Percentiles rank a stretch among this genome's conserved stretches.
Evolutionary conservation across 768 basidiomycete genomes (phyloP).

Genomic region (Lanmaoa pseudosensibilis): DNA sequence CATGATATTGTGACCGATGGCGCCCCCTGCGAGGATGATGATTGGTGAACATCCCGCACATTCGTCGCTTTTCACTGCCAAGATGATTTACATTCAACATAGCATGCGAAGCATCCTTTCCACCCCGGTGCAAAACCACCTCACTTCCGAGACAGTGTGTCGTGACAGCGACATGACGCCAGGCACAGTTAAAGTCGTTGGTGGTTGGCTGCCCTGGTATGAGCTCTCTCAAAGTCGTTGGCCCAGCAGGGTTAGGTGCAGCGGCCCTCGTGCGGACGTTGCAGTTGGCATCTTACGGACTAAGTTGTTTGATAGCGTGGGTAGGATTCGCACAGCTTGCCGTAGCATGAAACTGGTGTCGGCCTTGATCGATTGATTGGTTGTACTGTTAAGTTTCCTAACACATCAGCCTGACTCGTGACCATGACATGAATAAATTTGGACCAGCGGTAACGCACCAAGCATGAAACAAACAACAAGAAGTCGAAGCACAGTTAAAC

Average conservation of each 20-base stretch:
- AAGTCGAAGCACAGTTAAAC: neutral
- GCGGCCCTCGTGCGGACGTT: neutral
- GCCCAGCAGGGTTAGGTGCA: neutral
- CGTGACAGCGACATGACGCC: neutral
- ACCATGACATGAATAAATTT: no score
- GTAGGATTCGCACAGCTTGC: constrained; percentile 13
- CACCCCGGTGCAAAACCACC: neutral
- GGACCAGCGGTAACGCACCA: neutral
- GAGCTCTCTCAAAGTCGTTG: neutral
- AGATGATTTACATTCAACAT: neutral
- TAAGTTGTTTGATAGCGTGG: constrained; percentile 9
- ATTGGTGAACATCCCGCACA: constrained; percentile 22
- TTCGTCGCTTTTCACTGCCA: constrained; percentile 17
- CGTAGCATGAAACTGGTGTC: neutral
- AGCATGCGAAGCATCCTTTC: neutral
- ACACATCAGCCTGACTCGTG: no score
- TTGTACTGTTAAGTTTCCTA: no score
- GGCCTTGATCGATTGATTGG: neutral
- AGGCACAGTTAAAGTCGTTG: constrained; percentile 4
- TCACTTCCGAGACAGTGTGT: neutral
- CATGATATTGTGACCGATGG: constrained; percentile 5
- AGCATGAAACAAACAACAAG: neutral
- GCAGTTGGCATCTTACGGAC: neutral
- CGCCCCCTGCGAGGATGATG: constrained; percentile 3
- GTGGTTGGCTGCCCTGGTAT: neutral